These are phyloP conservation scores for Calophaca sinica DNA, from an alignment of 306 rosid genomes.

Conservation along the genomic window DNA sequence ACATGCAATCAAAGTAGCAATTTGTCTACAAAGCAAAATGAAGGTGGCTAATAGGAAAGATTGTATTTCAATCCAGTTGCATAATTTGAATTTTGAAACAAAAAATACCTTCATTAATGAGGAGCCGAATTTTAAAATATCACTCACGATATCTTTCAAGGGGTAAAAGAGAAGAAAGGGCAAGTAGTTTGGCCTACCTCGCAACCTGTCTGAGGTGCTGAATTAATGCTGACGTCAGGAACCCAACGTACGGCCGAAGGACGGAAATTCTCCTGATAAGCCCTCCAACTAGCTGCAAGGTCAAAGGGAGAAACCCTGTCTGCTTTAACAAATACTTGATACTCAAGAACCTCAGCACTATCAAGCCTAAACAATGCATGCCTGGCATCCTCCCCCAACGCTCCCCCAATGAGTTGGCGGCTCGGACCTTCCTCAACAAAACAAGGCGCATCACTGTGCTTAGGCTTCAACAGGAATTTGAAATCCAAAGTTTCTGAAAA, in stretches of 20 bases:
- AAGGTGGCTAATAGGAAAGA: too few species aligned
- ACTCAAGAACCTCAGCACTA: slow-evolving; percentile 75
- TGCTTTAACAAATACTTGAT: slow-evolving; percentile 82
- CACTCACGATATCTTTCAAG: neutral
- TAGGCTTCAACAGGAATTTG: slow-evolving; percentile 93
- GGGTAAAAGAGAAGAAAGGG: neutral
- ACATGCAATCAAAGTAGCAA: neutral
- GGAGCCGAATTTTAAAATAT: slow-evolving; percentile 8
- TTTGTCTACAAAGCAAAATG: too few species aligned
- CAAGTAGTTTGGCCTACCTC: slow-evolving; percentile 60
- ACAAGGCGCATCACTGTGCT: slow-evolving; percentile 67
- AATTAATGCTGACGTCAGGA: slow-evolving; percentile 90
- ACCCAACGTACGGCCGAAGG: slow-evolving; percentile 92
- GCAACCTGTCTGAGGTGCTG: slow-evolving; percentile 66
- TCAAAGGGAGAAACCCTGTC: slow-evolving; percentile 96
- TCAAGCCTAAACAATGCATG: slow-evolving; percentile 79
- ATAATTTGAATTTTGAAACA: neutral
- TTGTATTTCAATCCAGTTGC: neutral
- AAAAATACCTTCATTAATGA: neutral
- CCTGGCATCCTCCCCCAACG: slow-evolving; percentile 86
- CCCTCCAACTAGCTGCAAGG: slow-evolving; percentile 99
- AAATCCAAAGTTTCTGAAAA: slow-evolving; percentile 88
- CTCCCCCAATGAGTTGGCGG: slow-evolving; percentile 83
- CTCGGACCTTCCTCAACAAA: slow-evolving; percentile 93
- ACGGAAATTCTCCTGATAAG: slow-evolving; percentile 91